These are phyloP conservation scores for Bocquillonia castaneifolia DNA, from an alignment of 441 rosid species.

Conservation along the genomic window DNA sequence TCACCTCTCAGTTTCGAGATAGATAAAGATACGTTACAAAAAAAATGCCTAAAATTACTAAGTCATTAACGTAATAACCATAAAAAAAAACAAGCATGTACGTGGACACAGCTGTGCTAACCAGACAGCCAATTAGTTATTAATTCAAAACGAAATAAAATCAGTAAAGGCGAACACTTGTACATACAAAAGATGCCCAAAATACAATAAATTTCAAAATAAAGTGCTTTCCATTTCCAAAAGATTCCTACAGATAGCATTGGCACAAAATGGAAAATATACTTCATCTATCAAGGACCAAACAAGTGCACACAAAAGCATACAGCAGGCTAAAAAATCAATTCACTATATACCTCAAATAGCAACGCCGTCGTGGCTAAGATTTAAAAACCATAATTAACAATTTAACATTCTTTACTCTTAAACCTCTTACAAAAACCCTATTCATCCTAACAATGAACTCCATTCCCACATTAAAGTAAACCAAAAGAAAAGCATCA, in stretches of 20 bases:
- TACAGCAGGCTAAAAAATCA: not conserved
- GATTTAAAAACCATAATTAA: not conserved
- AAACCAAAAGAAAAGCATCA: not conserved
- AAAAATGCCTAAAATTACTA: not conserved
- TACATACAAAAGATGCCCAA: not conserved
- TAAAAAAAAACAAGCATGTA: not conserved
- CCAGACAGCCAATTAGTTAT: not conserved
- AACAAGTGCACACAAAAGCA: not conserved
- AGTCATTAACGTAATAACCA: not conserved
- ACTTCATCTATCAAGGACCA: not conserved
- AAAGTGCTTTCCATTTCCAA: not conserved
- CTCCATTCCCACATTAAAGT: not conserved
- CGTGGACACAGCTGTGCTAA: not conserved
- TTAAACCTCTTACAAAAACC: slow-evolving; percentile 3
- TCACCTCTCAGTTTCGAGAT: slow-evolving; percentile 1
- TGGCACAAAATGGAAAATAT: not conserved
- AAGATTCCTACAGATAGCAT: not conserved
- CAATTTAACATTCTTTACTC: not conserved
- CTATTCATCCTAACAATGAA: not conserved
- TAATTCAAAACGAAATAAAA: not conserved
- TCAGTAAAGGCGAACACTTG: not conserved
- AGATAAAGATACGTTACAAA: not conserved
- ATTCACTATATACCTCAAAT: not conserved
- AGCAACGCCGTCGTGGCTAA: not conserved
- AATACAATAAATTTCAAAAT: not conserved